These are phyloP conservation scores for Pseudopithomyces maydicus DNA, from an alignment of 2,329 filamentous ascomycete species.

Conservation along the genomic window DNA sequence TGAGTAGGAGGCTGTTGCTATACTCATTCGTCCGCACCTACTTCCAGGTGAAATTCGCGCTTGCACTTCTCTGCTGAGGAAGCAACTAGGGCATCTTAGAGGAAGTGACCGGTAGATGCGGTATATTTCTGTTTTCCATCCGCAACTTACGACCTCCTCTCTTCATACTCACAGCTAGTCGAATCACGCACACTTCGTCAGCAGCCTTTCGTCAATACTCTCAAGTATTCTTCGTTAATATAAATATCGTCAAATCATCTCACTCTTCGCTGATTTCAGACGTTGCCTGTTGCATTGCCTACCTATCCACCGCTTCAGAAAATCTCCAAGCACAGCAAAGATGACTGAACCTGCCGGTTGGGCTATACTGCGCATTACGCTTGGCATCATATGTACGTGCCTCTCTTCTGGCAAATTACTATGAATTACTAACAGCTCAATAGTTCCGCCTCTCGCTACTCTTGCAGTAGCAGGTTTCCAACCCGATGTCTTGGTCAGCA, in stretches of 20 bases:
- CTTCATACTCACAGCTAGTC: not conserved
- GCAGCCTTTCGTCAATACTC: not conserved
- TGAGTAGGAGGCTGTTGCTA: not conserved
- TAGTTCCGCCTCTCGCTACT: constrained; percentile 56
- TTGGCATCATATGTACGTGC: constrained; percentile 46
- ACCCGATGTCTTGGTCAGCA: constrained; percentile 55
- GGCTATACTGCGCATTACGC: constrained; percentile 51
- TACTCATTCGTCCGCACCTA: not conserved
- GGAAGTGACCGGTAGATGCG: not conserved
- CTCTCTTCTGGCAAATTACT: not conserved
- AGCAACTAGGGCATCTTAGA: not conserved
- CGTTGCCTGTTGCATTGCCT: not conserved
- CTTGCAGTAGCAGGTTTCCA: constrained; percentile 56
- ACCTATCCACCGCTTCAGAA: not conserved
- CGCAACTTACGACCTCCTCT: not conserved
- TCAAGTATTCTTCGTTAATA: not conserved
- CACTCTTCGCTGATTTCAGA: not conserved
- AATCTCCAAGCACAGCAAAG: not conserved
- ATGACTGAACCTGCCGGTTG: constrained; percentile 31
- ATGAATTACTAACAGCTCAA: not conserved
- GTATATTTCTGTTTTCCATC: not conserved
- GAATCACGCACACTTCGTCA: not conserved
- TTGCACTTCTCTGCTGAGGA: not conserved
- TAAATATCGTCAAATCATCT: not conserved
- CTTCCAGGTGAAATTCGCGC: not conserved